Evolutionary conservation across 83 land plant species (phyloP), one percentile per base, ranked within the genome.

Genomic region (Isoetes engelmannii): DNA sequence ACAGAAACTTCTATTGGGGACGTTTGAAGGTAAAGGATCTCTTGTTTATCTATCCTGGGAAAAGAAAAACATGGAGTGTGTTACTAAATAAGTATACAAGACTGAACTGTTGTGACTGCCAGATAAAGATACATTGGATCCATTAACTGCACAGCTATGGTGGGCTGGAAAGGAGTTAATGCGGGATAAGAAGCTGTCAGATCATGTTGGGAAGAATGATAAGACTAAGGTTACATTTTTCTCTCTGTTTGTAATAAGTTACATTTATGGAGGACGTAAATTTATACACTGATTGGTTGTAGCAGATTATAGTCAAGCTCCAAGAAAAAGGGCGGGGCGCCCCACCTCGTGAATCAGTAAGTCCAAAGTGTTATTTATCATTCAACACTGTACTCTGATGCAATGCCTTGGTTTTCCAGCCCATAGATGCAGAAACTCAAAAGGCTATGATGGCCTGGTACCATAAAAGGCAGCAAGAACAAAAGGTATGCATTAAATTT

Each of bases 131-230:
- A 45, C 56, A 15, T 48, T 81, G 47, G 77, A 81, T 67, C 77
- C 65, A 42, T 74, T 71, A 7, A 77, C 77, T 51, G 74, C 81
- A 20, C 77, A 73, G 48, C 49, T 78, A 44, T 81, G 84, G 84
- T 81, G 82, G 82, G 84, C 84, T 21, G 84, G 84, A 47, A 81
- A 81, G 57, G 84, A 81, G 74, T 48, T 81, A 15, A 64, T 70
- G 67, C 77, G 82, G 44, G 78, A 81, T 45, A 81, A 78, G 47
- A 69, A 68, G 58, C 68, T 81, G n/a, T 63, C 37, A 47, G 78
- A 81, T 66, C 68, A 65, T 55, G 74, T 65, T 48, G 84, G 84
- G 67, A 78, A 73, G 62, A 81, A 81, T 73, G 84, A 81, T 46
- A 81, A 81, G 59, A 81, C 84, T 5, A 81, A 78, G 84, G 84